Base-by-base conservation (phyloP, 495 filamentous ascomycete species). In the Talaromyces trachyspermus region DNA sequence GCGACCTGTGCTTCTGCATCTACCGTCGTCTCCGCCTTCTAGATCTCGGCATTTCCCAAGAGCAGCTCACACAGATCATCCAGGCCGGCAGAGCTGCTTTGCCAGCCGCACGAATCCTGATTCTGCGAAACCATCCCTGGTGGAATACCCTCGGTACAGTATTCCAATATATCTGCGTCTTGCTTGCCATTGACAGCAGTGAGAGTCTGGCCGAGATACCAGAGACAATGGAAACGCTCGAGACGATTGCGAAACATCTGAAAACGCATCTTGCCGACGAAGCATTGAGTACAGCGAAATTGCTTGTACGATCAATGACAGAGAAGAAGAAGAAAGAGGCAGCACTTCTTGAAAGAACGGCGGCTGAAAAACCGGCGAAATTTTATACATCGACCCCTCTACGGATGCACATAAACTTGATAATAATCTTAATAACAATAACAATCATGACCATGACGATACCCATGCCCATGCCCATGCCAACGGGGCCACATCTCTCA, bases 81-180 rank as follows among this genome's bases (percentile, higher is more conserved):
- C 29, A 49, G 27, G 40, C 33, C 2, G 53, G 58, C 6, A 43
- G 42, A n/a, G 25, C 33, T 15, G 53, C 55, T 4, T 35, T 58
- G 2, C 40, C 58, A 11, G 63, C 59, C 8, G 65, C 64, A n/a
- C 54, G 52, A 11, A 56, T 53, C 8, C 47, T 71, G 17, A 51
- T 49, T 0, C 51, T 50, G 30, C 46, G 52, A 41, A 43, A 51
- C 4, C 50, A 58, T 44, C 63, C 66, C 4, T 73, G 70, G 70
- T 71, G 68, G 64, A 65, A 71, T 50, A 50, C 69, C 2, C 51
- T 65, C 7, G 58, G 66, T 14, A 61, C 61, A 3, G 56, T 66
- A 3, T 73, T 75, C 46, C 71, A 75, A 33, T 62, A 58, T 25
- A 53, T 70, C 15, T 71, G 68, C 49, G 50, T 70, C 12, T 57